Percentiles rank a stretch among this genome's conserved stretches.
phyloP scores from a whole-genome alignment of 192 early-diverging fungal genomes.

The Backusella macrospora region DNA sequence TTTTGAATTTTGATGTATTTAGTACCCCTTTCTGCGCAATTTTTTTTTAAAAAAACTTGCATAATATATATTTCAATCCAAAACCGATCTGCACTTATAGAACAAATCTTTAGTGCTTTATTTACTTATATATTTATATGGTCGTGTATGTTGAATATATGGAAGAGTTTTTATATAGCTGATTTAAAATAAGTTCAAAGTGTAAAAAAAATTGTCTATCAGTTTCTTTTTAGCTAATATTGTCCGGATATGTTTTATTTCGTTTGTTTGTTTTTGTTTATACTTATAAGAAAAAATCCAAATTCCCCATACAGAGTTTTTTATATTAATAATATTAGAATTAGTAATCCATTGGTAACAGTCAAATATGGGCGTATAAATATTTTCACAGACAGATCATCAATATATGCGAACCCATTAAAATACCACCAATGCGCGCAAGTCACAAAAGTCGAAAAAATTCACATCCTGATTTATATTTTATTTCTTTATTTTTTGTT shows the following conservation, averaged over 20 bases:
- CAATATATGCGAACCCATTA: too few relatives aligned
- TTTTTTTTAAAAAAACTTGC: background rate
- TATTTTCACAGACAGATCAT: too few relatives aligned
- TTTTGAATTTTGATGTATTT: background rate
- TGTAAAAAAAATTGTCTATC: background rate
- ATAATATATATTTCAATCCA: too few relatives aligned
- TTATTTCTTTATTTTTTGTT: too few relatives aligned
- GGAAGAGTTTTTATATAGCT: background rate
- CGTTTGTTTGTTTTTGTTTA: background rate
- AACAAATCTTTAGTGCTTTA: too few relatives aligned
- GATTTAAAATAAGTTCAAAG: background rate
- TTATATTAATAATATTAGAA: background rate
- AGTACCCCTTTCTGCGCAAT: background rate
- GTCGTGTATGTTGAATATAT: background rate
- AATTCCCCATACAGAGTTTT: background rate
- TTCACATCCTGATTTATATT: too few relatives aligned
- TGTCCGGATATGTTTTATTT: too few relatives aligned
- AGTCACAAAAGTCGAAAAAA: too few relatives aligned
- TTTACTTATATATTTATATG: too few relatives aligned
- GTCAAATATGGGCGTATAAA: background rate
- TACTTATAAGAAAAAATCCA: background rate
- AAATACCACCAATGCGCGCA: too few relatives aligned
- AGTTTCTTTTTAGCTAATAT: background rate
- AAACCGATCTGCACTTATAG: too few relatives aligned
- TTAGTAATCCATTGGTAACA: slow-evolving; percentile 5